phyloP scores from a whole-genome alignment of 1,284 basidiomycete species.

The Trametes polyzona region DNA sequence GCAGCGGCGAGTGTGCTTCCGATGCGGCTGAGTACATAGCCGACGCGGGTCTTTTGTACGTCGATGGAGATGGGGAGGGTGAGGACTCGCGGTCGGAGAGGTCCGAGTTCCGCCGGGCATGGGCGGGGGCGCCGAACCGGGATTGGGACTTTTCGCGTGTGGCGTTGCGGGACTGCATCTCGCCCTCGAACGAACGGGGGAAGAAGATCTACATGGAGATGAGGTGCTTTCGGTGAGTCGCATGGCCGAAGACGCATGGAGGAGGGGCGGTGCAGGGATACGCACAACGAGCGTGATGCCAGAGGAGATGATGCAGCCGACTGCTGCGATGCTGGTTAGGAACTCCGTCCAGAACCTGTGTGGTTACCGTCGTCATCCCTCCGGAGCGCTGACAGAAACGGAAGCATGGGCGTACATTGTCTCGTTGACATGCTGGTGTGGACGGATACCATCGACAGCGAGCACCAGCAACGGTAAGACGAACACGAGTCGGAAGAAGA shows the following conservation, averaged over 20 bases:
- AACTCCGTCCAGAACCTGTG: slow-evolving; percentile 52
- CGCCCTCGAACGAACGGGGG: slow-evolving; percentile 68
- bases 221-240: neutral
- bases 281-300: slow-evolving; percentile 73
- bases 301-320: slow-evolving; percentile 69
- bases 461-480: slow-evolving; percentile 64
- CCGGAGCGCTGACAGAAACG: neutral
- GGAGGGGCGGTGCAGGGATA: slow-evolving; percentile 14
- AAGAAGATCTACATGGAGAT: slow-evolving; percentile 73
- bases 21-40: slow-evolving; percentile 6
- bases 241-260: neutral
- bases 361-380: neutral
- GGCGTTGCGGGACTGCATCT: slow-evolving; percentile 38
- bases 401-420: slow-evolving; percentile 43
- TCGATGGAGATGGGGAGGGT: slow-evolving; percentile 1
- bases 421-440: slow-evolving; percentile 66
- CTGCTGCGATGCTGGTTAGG: slow-evolving; percentile 56
- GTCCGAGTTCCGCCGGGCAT: slow-evolving; percentile 20
- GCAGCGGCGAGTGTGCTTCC: slow-evolving; percentile 1
- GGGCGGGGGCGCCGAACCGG: slow-evolving; percentile 17
- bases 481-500: slow-evolving; percentile 73
- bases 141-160: slow-evolving; percentile 27
- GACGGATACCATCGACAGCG: slow-evolving; percentile 65
- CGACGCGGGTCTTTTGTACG: slow-evolving; percentile 14
- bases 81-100: slow-evolving; percentile 8